Evolutionary conservation across 345 rosid genomes (phyloP).

Genomic region (Lepidium didymum): DNA sequence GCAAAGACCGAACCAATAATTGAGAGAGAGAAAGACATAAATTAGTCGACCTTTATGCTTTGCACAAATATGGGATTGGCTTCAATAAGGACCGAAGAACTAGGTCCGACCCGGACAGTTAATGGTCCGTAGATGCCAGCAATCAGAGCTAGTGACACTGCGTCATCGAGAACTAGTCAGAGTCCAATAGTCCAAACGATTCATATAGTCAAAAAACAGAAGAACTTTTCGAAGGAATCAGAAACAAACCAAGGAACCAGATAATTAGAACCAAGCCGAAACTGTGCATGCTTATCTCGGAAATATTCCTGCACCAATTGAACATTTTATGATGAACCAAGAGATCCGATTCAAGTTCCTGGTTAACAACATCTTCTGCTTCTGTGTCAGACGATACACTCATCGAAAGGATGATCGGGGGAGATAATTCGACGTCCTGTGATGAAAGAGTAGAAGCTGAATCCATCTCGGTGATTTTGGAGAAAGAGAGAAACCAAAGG

Average conservation of each 20-base stretch:
- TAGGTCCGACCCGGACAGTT: slow-evolving; percentile 49
- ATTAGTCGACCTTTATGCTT: slow-evolving; percentile 49
- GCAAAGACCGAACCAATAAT: neutral
- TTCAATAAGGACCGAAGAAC: slow-evolving; percentile 50
- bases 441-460: slow-evolving; percentile 5
- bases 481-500: neutral
- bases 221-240: neutral
- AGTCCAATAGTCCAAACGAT: neutral
- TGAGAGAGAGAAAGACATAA: neutral
- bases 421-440: neutral
- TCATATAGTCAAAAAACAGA: neutral
- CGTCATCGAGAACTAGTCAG: neutral
- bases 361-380: slow-evolving; percentile 33
- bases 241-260: slow-evolving; percentile 60
- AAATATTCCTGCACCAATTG: neutral
- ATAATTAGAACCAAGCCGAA: slow-evolving; percentile 41
- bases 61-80: slow-evolving; percentile 64
- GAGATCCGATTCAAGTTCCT: neutral
- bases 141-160: slow-evolving; percentile 57
- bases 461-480: slow-evolving; percentile 34
- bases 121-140: slow-evolving; percentile 50
- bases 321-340: no score
- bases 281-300: slow-evolving; percentile 32
- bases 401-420: neutral
- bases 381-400: neutral